A percentile compares a stretch with the other conserved stretches of the same genome.
phyloP scores from a whole-genome alignment of 169 alveolate genomes.

The Plasmodium ovale region DNA sequence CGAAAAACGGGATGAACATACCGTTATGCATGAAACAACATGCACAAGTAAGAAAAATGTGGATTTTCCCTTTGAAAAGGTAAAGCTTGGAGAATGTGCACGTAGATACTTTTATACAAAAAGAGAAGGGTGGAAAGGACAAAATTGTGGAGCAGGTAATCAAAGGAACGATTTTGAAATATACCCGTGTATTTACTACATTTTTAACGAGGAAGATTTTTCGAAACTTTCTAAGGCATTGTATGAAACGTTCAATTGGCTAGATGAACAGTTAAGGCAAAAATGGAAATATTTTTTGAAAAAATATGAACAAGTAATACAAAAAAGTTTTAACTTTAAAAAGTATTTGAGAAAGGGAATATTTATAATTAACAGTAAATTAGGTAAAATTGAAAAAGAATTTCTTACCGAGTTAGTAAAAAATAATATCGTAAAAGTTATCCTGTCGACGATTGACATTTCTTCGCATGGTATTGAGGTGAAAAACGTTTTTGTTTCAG shows the following conservation, averaged over 20 bases:
- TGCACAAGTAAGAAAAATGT: neutral
- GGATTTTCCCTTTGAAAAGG: neutral
- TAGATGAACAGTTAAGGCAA: slow-evolving; percentile 21
- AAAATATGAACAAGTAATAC: slow-evolving; percentile 17
- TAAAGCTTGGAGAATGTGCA: neutral
- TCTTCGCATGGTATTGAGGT: slow-evolving; percentile 20
- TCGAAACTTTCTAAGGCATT: slow-evolving; percentile 14
- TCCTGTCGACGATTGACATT: slow-evolving; percentile 45
- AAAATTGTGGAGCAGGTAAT: neutral
- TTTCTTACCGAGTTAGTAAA: slow-evolving; percentile 37
- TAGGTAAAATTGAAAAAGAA: neutral
- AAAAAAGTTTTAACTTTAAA: neutral
- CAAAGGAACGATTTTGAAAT: neutral
- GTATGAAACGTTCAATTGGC: slow-evolving; percentile 10
- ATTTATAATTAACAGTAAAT: slow-evolving; percentile 1
- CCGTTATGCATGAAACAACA: neutral
- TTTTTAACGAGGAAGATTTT: slow-evolving; percentile 18
- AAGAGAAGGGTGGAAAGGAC: neutral
- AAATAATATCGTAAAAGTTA: slow-evolving; percentile 31
- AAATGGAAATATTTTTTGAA: slow-evolving; percentile 11
- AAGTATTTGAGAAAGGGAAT: slow-evolving; percentile 44
- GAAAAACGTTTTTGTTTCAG: slow-evolving; percentile 41
- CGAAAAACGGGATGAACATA: too few species aligned
- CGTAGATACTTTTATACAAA: slow-evolving; percentile 5
- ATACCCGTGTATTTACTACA: slow-evolving; percentile 69